Conservation (phyloP, 371 early-diverging fungal species). For the Circinella minor region DNA sequence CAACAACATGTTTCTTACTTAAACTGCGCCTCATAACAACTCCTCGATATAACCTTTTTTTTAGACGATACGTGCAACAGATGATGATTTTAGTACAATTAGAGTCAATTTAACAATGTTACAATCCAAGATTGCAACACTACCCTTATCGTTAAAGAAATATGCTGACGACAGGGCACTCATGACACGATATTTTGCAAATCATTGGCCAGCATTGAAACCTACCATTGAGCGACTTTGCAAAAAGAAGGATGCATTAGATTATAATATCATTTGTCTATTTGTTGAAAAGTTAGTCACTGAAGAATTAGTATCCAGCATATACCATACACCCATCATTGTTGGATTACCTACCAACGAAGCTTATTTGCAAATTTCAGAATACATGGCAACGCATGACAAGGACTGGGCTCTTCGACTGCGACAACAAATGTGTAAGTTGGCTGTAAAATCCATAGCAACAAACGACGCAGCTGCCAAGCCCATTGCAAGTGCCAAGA, state of each 20-base stretch:
- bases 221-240: constrained; percentile 32
- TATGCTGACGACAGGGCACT: constrained; percentile 33
- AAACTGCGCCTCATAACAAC: not conserved
- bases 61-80: constrained; percentile 42
- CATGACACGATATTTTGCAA: constrained; percentile 30
- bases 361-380: constrained; percentile 38
- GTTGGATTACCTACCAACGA: constrained; percentile 40
- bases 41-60: not conserved
- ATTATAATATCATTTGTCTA: constrained; percentile 36
- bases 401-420: constrained; percentile 38
- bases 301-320: constrained; percentile 28
- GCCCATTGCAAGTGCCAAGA: constrained; percentile 15
- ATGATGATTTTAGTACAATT: constrained; percentile 51
- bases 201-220: constrained; percentile 31
- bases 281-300: constrained; percentile 47
- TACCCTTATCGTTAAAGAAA: constrained; percentile 41
- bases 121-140: constrained; percentile 40
- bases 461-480: constrained; percentile 22
- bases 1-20: not conserved
- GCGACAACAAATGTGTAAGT: constrained; percentile 46
- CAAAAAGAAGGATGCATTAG: constrained; percentile 7
- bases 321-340: constrained; percentile 39
- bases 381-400: constrained; percentile 41
- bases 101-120: constrained; percentile 40
- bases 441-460: constrained; percentile 33